Base-by-base conservation (phyloP, 1,284 basidiomycete genomes). In the Schizophyllum commune region DNA sequence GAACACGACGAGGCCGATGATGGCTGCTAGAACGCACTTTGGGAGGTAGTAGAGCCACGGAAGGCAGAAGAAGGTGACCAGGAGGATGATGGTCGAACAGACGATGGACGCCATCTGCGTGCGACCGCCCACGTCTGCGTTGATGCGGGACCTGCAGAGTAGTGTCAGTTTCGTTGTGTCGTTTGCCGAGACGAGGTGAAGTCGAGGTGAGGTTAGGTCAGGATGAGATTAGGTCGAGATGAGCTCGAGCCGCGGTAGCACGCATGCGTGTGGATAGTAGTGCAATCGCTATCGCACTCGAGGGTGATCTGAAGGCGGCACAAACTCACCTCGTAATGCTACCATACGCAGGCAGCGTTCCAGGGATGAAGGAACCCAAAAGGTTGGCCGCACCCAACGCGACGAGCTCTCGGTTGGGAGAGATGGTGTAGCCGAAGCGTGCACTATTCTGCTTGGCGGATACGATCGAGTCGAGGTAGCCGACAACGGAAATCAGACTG, bases 371-470 rank as follows among this genome's bases (percentile, higher is more conserved):
- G 0, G 92, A 89, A 0, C 81, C 86, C 1, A 77, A 81, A 22
- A 97, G 76, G 71, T 98, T 98, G 4, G 86, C 85, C 13, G 89
- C 85, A 56, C 92, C 88, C n/a, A 95, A 76, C 0, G 92, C 92
- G 52, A 94, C 92, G 1, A 95, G 79, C 71, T 98, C 95, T 51
- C 95, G 86, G 70, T 97, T 97, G 0, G 95, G 93, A 65, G 89
- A 91, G 67, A 98, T 91, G 0, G 89, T 83, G 71, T 98, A 89
- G 1, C 92, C 90, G 69, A 89, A 96, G 22, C 86, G 84, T 3
- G 86, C 82, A 0, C 86, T 85, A 65, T 91, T 94, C 71, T 96
- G 93, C 69, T 97, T 94, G 2, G 91, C 92, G 0, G 91, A 87
- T 1, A 92, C 89, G 61, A 93, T 92, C 65, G 85, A 88, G 69